phyloP scores from a whole-genome alignment of 257 asterid species.

The Galeopsis tetrahit region DNA sequence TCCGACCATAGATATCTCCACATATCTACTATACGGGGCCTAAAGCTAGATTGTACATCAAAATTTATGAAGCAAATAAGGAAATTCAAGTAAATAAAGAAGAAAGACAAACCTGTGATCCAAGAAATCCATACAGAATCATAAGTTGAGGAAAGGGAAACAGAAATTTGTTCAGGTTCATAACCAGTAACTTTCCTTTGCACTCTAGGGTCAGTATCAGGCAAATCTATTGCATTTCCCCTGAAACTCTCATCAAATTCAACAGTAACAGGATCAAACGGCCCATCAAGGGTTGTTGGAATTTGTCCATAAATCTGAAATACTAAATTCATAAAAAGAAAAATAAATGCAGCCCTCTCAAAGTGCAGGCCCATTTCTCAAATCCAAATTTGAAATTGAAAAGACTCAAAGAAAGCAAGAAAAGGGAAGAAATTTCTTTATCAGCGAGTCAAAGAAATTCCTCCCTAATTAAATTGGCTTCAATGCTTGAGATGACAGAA shows the following conservation, averaged over 20 bases:
- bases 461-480: background rate
- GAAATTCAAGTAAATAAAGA: background rate
- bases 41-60: too few relatives aligned
- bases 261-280: conserved; percentile 79
- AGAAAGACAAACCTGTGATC: conserved; percentile 68
- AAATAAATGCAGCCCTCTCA: conserved; percentile 6
- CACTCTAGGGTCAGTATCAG: conserved; percentile 80
- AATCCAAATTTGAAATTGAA: background rate
- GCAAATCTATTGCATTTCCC: conserved; percentile 84
- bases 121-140: conserved; percentile 93
- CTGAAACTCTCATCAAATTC: conserved; percentile 70
- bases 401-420: background rate
- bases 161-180: conserved; percentile 84
- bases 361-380: conserved; percentile 38
- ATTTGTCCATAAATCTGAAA: conserved; percentile 43
- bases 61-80: background rate
- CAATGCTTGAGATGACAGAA: background rate
- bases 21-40: too few relatives aligned
- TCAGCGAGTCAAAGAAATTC: conserved; percentile 5
- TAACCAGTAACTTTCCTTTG: conserved; percentile 68
- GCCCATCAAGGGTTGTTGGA: conserved; percentile 86
- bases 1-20: too few relatives aligned
- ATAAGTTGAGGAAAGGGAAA: conserved; percentile 74
- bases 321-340: conserved; percentile 34
- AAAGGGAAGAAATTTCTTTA: conserved; percentile 13